A percentile compares a stretch with the other conserved stretches of the same genome.
phyloP scores from a whole-genome alignment of 2,329 filamentous ascomycete genomes.

The Neonectria hederae region DNA sequence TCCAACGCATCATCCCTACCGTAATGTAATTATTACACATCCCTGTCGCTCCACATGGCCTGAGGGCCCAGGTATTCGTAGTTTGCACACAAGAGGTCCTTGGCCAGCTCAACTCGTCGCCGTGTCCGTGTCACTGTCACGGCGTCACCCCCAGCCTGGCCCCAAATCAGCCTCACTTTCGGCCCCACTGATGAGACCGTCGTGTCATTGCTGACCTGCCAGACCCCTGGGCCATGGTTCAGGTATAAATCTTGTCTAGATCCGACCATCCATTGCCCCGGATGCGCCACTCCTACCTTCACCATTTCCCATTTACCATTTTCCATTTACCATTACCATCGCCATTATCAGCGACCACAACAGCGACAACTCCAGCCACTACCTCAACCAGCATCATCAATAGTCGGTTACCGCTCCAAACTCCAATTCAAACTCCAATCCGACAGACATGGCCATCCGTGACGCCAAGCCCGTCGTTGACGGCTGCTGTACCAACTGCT shows the following conservation, averaged over 20 bases:
- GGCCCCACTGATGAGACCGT: constrained; percentile 27
- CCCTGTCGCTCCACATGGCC: background rate
- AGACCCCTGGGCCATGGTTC: constrained; percentile 24
- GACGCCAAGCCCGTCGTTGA: constrained; percentile 33
- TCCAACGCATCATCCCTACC: background rate
- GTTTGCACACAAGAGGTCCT: background rate
- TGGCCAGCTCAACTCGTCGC: background rate
- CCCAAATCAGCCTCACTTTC: constrained; percentile 38
- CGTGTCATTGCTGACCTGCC: constrained; percentile 29
- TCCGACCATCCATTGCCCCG: background rate
- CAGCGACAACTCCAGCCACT: background rate
- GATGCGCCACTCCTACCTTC: constrained; percentile 3
- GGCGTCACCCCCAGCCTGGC: background rate
- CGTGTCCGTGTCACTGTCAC: background rate
- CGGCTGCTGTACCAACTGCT: constrained; percentile 44
- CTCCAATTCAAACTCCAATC: background rate
- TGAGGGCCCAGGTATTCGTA: background rate
- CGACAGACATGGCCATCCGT: constrained; percentile 30
- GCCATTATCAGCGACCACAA: background rate
- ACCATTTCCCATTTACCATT: background rate
- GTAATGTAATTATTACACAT: background rate
- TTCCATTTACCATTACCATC: background rate
- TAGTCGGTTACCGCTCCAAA: background rate
- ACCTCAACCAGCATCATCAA: background rate
- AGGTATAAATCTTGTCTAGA: constrained; percentile 37